These are phyloP conservation scores for Begonia fuchsioides DNA, from an alignment of 306 rosid species.

Conservation along the genomic window DNA sequence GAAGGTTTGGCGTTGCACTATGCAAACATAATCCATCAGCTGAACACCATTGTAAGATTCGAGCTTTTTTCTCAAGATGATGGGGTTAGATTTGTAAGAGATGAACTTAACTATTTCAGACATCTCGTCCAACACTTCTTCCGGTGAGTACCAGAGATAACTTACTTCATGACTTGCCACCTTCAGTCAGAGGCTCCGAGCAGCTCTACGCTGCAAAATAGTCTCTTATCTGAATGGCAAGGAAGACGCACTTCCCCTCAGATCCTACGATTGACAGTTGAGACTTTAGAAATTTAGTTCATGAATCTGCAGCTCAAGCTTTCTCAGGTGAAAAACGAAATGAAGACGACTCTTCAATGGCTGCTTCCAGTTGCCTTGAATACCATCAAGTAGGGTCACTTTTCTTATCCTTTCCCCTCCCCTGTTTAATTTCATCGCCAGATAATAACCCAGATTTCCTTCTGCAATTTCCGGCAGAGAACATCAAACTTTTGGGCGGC, in stretches of 20 bases:
- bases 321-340: constrained; percentile 46
- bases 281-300: neutral
- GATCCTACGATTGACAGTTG: too few species aligned
- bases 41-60: constrained; percentile 60
- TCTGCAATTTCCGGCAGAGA: constrained; percentile 42
- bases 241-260: constrained; percentile 34
- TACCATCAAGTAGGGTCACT: constrained; percentile 49
- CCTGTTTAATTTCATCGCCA: constrained; percentile 1
- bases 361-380: constrained; percentile 69
- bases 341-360: constrained; percentile 72
- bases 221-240: constrained; percentile 29
- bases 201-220: constrained; percentile 50
- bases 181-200: constrained; percentile 47
- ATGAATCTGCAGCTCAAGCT: constrained; percentile 40
- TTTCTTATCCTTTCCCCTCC: neutral
- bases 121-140: constrained; percentile 61
- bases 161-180: constrained; percentile 66
- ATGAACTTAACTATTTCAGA: constrained; percentile 22
- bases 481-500: constrained; percentile 92
- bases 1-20: constrained; percentile 93
- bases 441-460: too few species aligned
- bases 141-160: constrained; percentile 72
- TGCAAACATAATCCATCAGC: constrained; percentile 72
- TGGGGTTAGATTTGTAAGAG: neutral
- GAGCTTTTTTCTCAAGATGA: neutral